phyloP scores from a whole-genome alignment of 768 basidiomycete species.

The Tulasnella sp. region DNA sequence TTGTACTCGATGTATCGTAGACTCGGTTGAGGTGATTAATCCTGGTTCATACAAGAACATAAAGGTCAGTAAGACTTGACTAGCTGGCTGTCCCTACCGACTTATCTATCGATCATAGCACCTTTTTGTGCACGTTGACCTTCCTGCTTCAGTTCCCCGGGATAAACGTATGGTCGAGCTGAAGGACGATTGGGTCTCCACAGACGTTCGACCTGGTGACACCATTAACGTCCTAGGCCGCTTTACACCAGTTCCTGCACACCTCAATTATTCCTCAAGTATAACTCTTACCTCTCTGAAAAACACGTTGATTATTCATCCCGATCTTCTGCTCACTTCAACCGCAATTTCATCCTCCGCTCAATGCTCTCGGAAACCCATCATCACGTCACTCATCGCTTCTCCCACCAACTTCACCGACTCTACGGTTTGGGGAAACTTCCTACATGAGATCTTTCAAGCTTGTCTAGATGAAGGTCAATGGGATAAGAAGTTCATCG shows the following conservation, averaged over 20 bases:
- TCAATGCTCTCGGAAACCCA: conserved; percentile 72
- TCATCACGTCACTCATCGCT: conserved; percentile 55
- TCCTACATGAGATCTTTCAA: conserved; percentile 88
- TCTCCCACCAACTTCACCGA: conserved; percentile 30
- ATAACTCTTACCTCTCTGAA: conserved; percentile 49
- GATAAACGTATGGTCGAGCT: conserved; percentile 41
- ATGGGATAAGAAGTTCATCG: conserved; percentile 55
- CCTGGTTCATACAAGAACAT: not conserved
- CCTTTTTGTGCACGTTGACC: conserved; percentile 5
- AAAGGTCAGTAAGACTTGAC: conserved; percentile 3
- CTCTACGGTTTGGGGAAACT: conserved; percentile 66
- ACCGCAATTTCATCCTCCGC: conserved; percentile 76
- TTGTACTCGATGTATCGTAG: conserved; percentile 5
- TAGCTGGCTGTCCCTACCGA: not conserved
- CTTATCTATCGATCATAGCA: not conserved
- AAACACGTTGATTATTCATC: conserved; percentile 75
- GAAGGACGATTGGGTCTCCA: conserved; percentile 63
- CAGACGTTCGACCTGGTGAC: conserved; percentile 55
- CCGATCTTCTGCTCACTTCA: conserved; percentile 82
- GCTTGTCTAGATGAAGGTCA: conserved; percentile 45
- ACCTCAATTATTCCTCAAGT: conserved; percentile 29
- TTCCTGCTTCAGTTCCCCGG: conserved; percentile 14
- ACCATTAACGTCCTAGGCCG: conserved; percentile 61
- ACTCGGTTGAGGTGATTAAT: not conserved
- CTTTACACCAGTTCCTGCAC: conserved; percentile 22